These are phyloP conservation scores for Lactuca saligna DNA, from an alignment of 129 eudicot species.

Conservation along the genomic window DNA sequence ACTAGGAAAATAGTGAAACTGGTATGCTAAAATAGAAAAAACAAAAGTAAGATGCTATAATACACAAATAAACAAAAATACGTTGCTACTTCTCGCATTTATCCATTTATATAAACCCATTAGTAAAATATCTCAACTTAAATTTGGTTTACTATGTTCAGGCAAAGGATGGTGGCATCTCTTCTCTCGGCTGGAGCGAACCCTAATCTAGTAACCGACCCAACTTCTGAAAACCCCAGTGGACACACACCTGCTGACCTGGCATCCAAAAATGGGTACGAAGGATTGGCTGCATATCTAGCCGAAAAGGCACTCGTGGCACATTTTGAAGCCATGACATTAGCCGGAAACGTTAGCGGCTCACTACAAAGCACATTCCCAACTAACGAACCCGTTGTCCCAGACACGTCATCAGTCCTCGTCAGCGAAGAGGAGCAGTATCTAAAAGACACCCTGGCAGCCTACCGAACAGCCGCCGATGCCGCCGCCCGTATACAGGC, in stretches of 20 bases:
- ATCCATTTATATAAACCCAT: no score
- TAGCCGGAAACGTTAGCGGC: conserved; percentile 93
- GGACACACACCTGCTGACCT: conserved; percentile 89
- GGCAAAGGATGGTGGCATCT: conserved; percentile 94
- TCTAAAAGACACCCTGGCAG: conserved; percentile 83
- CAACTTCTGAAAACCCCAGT: conserved; percentile 75
- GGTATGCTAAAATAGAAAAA: no score
- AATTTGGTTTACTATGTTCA: no score
- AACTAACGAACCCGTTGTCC: conserved; percentile 27
- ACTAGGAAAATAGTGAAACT: no score
- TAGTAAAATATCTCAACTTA: no score
- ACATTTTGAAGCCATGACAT: conserved; percentile 83
- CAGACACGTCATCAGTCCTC: conserved; percentile 20
- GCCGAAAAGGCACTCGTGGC: conserved; percentile 87
- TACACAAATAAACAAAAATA: no score
- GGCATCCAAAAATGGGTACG: conserved; percentile 74
- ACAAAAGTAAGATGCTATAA: no score
- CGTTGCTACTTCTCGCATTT: no score
- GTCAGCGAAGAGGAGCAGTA: conserved; percentile 66
- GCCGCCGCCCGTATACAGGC: conserved; percentile 98
- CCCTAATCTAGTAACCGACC: conserved; percentile 88
- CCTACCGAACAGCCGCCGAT: conserved; percentile 97
- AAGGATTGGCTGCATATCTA: conserved; percentile 88
- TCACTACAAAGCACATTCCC: conserved; percentile 56
- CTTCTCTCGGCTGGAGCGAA: conserved; percentile 96